phyloP scores from a whole-genome alignment of 2,329 filamentous ascomycete species.

The Thermoascus crustaceus region DNA sequence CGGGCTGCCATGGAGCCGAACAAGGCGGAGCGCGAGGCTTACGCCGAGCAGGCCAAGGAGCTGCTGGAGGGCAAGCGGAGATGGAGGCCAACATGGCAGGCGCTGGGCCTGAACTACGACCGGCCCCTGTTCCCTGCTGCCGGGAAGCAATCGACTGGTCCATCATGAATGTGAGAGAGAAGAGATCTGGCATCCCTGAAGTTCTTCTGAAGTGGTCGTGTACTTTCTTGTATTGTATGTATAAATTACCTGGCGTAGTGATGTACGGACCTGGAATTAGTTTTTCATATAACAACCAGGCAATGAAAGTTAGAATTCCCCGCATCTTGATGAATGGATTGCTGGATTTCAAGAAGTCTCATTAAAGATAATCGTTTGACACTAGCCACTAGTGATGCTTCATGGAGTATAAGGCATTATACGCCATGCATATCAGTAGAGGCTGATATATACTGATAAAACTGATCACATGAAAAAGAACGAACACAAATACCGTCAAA shows the following conservation, averaged over 20 bases:
- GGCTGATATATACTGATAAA: no score
- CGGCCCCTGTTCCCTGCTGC: slow-evolving; percentile 14
- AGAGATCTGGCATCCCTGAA: no score
- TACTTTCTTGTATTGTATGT: slow-evolving; percentile 4
- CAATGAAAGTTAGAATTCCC: slow-evolving; percentile 1
- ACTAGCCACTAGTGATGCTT: no score
- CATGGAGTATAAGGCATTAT: no score
- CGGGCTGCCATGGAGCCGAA: slow-evolving; percentile 33
- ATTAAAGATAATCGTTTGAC: no score
- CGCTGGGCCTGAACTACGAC: slow-evolving; percentile 32
- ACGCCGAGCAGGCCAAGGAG: slow-evolving; percentile 54
- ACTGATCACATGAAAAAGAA: no score
- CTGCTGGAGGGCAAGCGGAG: slow-evolving; percentile 52
- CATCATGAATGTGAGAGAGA: neutral
- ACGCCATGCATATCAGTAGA: no score
- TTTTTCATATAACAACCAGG: slow-evolving; percentile 1
- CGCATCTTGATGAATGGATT: no score
- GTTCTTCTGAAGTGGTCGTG: no score
- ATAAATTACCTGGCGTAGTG: slow-evolving; percentile 6
- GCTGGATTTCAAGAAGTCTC: no score
- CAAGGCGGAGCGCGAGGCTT: slow-evolving; percentile 36
- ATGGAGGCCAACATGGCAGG: slow-evolving; percentile 50
- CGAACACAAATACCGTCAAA: no score
- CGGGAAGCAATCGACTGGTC: neutral
- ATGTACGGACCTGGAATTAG: slow-evolving; percentile 4